Evolutionary conservation across 345 rosid species (phyloP).

Genomic region (Sisymbrium irio): DNA sequence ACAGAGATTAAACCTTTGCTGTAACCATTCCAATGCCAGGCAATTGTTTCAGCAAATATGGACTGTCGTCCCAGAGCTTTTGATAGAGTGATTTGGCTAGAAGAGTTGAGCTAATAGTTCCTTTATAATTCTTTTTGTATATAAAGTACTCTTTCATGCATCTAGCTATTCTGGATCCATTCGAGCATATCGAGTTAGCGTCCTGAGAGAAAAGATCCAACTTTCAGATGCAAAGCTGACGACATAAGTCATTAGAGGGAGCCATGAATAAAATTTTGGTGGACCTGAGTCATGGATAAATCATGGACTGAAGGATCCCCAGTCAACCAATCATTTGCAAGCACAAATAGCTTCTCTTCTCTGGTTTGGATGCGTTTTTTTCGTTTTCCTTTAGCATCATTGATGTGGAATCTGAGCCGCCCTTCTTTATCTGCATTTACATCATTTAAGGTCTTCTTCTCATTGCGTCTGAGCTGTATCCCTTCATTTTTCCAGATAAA

Average conservation of each 20-base stretch:
- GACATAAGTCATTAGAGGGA: conserved; percentile 6
- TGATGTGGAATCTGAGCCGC: conserved; percentile 82
- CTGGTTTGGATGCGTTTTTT: conserved; percentile 88
- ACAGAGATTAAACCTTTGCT: conserved; percentile 62
- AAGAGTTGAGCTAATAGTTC: conserved; percentile 66
- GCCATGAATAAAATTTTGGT: background rate
- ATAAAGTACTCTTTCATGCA: conserved; percentile 94
- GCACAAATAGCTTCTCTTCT: conserved; percentile 90
- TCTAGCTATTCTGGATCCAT: conserved; percentile 80
- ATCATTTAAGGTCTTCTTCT: conserved; percentile 90
- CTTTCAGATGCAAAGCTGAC: conserved; percentile 25
- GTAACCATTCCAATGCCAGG: conserved; percentile 98
- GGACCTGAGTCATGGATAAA: conserved; percentile 88
- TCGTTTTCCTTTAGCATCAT: conserved; percentile 75
- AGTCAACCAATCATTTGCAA: conserved; percentile 90
- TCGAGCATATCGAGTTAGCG: conserved; percentile 74
- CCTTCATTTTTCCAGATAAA: conserved; percentile 52
- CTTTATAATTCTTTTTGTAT: conserved; percentile 76
- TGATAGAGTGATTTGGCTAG: conserved; percentile 89
- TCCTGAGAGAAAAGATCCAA: conserved; percentile 52
- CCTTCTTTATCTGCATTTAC: conserved; percentile 78
- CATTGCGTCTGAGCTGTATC: conserved; percentile 98
- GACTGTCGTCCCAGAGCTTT: conserved; percentile 96
- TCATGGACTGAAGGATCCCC: conserved; percentile 93
- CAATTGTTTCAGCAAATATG: conserved; percentile 86